Evolutionary conservation across 2,329 filamentous ascomycete genomes (phyloP), one percentile per base, ranked within the genome.

Genomic region (Colletotrichum simmondsii): DNA sequence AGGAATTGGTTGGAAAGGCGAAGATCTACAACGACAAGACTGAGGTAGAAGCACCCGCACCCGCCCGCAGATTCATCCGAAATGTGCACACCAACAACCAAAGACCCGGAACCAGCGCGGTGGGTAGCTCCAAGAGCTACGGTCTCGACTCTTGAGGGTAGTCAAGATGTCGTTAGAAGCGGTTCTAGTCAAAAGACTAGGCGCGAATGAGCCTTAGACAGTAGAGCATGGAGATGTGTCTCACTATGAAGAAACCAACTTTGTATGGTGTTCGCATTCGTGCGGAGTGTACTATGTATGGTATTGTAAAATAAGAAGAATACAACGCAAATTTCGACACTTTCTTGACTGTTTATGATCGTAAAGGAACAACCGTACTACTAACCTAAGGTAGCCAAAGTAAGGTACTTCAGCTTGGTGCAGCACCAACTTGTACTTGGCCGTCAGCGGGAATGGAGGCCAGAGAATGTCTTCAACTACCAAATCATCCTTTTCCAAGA

Each of bases 1-100:
- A 84, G 79, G 89, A 91, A 81, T 76, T 81, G 52, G 80, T 81
- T 73, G 83, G 85, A 49, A 77, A 80, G 68, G 75, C 75, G 19
- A 63, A 78, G 22, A 80, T 83, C 63, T 83, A 83, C 68, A 77
- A 79, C 56, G 75, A 77, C 64, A 78, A 12, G 72, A 76, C 62
- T 14, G 32, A 60, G 63, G 65, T 26, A 26, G 63, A 68, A 24
- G 24, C 28, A 16, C 37, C 58, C 10, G 32, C 32, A n/a, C 62
- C 22, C 14, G 49, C 26, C 5, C 57, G 53, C 65, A 68, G n/a
- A n/a, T 54, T 59, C 24, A 32, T 61, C 7, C 16, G 59, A 26
- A 26, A 16, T 22, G 32, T 65, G 16, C 62, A 12, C 1, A 2
- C 22, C 26, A 16, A 24, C 22, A 35, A 22, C 28, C 5, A 37